Conservation (phyloP, 2,329 filamentous ascomycete genomes). For the Onygena corvina region DNA sequence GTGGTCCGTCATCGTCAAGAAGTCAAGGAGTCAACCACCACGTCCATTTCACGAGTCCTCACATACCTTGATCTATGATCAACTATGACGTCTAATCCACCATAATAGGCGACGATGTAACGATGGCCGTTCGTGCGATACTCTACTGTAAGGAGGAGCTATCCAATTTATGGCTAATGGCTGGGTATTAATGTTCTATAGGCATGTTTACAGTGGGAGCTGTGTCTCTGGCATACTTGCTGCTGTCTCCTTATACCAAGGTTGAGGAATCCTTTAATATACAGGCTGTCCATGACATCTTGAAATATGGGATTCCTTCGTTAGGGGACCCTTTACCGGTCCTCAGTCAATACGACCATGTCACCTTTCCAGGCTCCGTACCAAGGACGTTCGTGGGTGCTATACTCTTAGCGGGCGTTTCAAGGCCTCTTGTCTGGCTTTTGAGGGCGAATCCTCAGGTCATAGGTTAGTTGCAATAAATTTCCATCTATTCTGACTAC, state of each 20-base stretch:
- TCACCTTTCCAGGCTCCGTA: conserved; percentile 79
- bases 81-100: background rate
- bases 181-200: background rate
- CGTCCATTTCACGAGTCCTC: background rate
- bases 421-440: conserved; percentile 52
- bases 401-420: conserved; percentile 59
- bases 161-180: background rate
- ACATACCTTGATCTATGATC: background rate
- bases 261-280: conserved; percentile 98
- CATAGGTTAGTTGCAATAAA: background rate
- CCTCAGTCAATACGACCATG: conserved; percentile 60
- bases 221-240: background rate
- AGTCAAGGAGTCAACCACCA: background rate
- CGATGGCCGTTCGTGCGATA: background rate
- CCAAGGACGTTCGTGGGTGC: conserved; percentile 83
- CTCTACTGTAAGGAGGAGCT: background rate
- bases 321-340: conserved; percentile 27
- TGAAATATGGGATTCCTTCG: conserved; percentile 64
- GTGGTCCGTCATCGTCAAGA: background rate
- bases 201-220: background rate
- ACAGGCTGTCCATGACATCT: conserved; percentile 82
- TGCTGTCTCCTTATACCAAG: conserved; percentile 75
- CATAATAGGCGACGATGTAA: background rate
- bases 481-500: background rate
- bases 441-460: background rate